Evolutionary conservation across 2,329 filamentous ascomycete species (phyloP), one percentile per base, ranked within the genome.

Genomic region (Pseudogymnoascus sp.): DNA sequence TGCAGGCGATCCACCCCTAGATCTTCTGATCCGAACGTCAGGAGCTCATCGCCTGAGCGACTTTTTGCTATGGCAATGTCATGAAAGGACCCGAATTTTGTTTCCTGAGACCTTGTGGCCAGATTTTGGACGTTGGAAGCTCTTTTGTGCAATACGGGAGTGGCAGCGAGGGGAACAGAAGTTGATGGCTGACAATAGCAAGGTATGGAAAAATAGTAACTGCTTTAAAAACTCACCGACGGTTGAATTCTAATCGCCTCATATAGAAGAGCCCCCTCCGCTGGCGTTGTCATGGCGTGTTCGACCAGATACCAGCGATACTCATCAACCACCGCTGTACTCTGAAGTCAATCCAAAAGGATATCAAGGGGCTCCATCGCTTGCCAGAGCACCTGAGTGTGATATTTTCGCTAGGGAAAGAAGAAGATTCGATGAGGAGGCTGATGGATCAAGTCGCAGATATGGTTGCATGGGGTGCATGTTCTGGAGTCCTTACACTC

Each of bases 11-110:
- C 93, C 93, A 12, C 93, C 93, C 0, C 79, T 96, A 44, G 93
- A 97, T 71, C 82, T 97, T 14, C 87, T 97, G 62, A 82, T 97
- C 62, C 86, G 93, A 59, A 97, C 93, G 10, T 96, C 91, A 64
- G 92, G 91, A 38, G 93, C 97, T 14, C 87, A 91, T 75, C 84
- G 93, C 42, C 79, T 97, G 64, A 96, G 91, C 72, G 93, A 97
- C 73, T 97, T 96, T 70, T 93, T 97, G 91, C 85, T 97, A 25
- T 97, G 93, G 93, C 93, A 97, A 76, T 93, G 90, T 70, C 91
- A 97, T 71, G 84, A 96, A 71, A 82, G 92, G 10, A 42, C 40
- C 4, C 40, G 5, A 11, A 42, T 42, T 21, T 11, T 42, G 40
- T 42, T 42, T 21, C 5, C 2, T 42, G 4, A 21, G 2, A 12